A percentile compares a stretch with the other conserved stretches of the same genome.
These are phyloP conservation scores for Ogataea hybrid DNA, from an alignment of 1,139 yeast genomes.

Conservation along the genomic window DNA sequence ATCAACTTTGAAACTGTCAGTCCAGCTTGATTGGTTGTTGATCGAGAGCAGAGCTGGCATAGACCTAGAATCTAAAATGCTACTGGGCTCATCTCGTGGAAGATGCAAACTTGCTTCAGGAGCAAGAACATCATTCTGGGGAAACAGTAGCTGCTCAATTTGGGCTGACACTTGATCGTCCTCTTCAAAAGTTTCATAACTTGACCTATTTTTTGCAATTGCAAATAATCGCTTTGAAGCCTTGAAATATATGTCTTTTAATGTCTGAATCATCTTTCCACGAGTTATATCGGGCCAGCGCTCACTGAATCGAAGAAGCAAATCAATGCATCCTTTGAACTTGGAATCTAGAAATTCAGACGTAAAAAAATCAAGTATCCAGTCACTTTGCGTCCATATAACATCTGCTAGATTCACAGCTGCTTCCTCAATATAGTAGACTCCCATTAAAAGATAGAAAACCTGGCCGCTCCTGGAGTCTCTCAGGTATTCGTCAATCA, in stretches of 20 bases:
- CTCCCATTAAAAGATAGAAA: slow-evolving; percentile 22
- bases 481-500: slow-evolving; percentile 22
- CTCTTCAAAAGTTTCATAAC: too few relatives aligned
- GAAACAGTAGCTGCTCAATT: too few relatives aligned
- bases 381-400: slow-evolving; percentile 21
- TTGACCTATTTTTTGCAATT: too few relatives aligned
- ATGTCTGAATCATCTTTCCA: too few relatives aligned
- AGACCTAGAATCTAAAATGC: background rate
- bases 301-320: slow-evolving; percentile 17
- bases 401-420: slow-evolving; percentile 19
- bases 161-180: too few relatives aligned
- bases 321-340: slow-evolving; percentile 11
- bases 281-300: slow-evolving; percentile 26
- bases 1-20: slow-evolving; percentile 18
- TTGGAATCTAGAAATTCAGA: slow-evolving; percentile 16
- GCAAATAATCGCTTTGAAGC: too few relatives aligned
- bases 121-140: too few relatives aligned
- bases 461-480: slow-evolving; percentile 22
- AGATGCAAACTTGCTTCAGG: too few relatives aligned
- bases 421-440: slow-evolving; percentile 21
- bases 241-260: too few relatives aligned
- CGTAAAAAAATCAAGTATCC: slow-evolving; percentile 20
- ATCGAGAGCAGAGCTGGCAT: background rate
- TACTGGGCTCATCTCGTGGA: too few relatives aligned
- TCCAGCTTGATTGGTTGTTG: slow-evolving; percentile 19